These are phyloP conservation scores for Brassica carinata DNA, from an alignment of 345 rosid genomes.

Conservation along the genomic window DNA sequence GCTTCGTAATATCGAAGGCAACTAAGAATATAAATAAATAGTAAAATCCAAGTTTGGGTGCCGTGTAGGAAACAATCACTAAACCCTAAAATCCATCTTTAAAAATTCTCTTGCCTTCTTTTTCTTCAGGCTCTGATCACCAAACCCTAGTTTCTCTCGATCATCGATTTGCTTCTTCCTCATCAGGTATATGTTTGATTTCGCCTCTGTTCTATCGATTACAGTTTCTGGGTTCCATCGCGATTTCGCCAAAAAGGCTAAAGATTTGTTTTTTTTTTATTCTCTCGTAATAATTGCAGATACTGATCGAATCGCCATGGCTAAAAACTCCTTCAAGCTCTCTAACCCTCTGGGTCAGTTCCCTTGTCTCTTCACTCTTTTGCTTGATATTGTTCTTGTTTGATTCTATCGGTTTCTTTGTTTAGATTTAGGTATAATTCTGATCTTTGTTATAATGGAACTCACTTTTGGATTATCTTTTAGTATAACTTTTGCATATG, in stretches of 20 bases:
- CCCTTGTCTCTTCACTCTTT: not conserved
- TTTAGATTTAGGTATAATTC: not conserved
- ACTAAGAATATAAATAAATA: not conserved
- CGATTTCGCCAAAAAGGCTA: not conserved
- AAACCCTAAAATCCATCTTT: conserved; percentile 1
- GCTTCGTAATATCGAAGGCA: not conserved
- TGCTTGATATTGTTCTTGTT: not conserved
- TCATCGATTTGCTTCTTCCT: not conserved
- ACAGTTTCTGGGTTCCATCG: not conserved
- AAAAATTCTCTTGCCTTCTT: not conserved
- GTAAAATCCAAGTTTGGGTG: not conserved
- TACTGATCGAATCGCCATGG: conserved; percentile 48
- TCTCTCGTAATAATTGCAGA: conserved; percentile 10
- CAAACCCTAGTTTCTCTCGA: conserved; percentile 10
- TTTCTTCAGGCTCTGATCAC: not conserved
- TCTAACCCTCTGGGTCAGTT: conserved; percentile 73
- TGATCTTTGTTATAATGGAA: not conserved
- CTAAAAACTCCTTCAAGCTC: conserved; percentile 73
- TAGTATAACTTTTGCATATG: not conserved
- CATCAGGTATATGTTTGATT: conserved; percentile 17
- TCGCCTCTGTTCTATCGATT: conserved; percentile 8
- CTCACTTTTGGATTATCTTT: not conserved
- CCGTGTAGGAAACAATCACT: not conserved
- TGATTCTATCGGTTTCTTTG: not conserved
- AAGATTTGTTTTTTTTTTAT: not conserved